Base-by-base conservation (phyloP, 139 green algal genomes). In the Tetraselmis chui region DNA sequence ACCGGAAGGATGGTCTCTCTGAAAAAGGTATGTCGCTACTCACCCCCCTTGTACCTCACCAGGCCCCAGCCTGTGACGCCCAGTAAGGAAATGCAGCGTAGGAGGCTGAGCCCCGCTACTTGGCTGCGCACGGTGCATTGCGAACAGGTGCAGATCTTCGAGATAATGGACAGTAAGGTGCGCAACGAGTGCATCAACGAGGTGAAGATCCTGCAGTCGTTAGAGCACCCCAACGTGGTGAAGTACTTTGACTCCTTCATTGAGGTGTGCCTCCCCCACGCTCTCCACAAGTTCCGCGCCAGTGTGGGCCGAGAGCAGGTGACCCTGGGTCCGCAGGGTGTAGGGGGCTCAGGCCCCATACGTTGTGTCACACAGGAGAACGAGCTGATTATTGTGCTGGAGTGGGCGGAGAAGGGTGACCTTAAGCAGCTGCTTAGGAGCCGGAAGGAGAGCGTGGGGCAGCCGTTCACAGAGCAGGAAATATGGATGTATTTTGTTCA, bases 321-420 rank as follows among this genome's bases (percentile, higher is more conserved):
- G 25, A 30, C 77, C 2, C 45, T 67, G 45, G 18, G 45, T 5
- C n/a, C n/a, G n/a, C n/a, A n/a, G n/a, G n/a, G n/a, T n/a, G n/a
- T n/a, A n/a, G n/a, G n/a, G n/a, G n/a, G n/a, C n/a, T n/a, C n/a
- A n/a, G n/a, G n/a, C n/a, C n/a, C n/a, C n/a, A n/a, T n/a, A n/a
- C 45, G 45, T 18, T 67, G 45, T 18, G 11, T 25, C 18, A 18
- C 45, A 31, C 77, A 86, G 80, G 85, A 89, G 32, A 90, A 92
- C 75, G 89, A 92, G 81, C 86, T 92, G 25, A 79, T 89, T 32
- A 92, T 92, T 26, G 84, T 92, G 29, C 76, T 92, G 59, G 86
- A 92, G 84, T 90, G 86, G 89, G 89, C 89, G 27, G 83, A 92
- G 79, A 77, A 81, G 29, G 89, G 89, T 0, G 89, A 92, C 85